Percentiles rank a stretch among this genome's conserved stretches.
Conservation (phyloP, 1,284 basidiomycete species). For the Tilletia indica region DNA sequence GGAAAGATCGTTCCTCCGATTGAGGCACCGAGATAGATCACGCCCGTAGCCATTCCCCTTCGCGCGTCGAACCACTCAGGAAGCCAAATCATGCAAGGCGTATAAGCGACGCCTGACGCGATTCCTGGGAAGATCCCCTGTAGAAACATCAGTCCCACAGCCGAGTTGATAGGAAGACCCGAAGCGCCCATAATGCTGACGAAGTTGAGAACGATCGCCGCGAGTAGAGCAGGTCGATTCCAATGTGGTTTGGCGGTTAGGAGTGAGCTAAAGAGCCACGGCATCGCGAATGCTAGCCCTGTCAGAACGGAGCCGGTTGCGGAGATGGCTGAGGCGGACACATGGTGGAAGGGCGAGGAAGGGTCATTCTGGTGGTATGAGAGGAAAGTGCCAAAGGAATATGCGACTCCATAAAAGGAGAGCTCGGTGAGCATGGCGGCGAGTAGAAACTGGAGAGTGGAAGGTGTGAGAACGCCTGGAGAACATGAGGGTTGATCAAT, state of each 20-base stretch:
- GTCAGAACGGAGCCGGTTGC: background rate
- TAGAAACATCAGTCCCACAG: background rate
- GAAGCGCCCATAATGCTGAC: conserved; percentile 26
- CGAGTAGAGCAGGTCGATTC: background rate
- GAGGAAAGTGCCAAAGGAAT: background rate
- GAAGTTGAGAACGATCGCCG: background rate
- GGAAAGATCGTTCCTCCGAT: conserved; percentile 38
- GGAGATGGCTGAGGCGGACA: background rate
- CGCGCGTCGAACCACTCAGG: conserved; percentile 21
- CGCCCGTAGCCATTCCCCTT: conserved; percentile 30
- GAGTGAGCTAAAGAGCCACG: background rate
- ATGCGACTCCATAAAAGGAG: background rate
- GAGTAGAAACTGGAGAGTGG: too few species aligned
- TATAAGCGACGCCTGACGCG: conserved; percentile 9
- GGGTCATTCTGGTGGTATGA: background rate
- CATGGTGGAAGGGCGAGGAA: background rate
- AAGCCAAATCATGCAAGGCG: conserved; percentile 19
- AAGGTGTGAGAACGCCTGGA: too few species aligned
- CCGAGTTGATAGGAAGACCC: conserved; percentile 16
- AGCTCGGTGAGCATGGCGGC: conserved; percentile 1
- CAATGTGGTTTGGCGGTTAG: background rate
- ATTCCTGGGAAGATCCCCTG: conserved; percentile 21
- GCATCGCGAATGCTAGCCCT: background rate
- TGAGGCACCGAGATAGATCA: conserved; percentile 31
- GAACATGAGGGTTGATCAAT: too few species aligned